Evolutionary conservation across 106 monocot species (phyloP), one percentile per base, ranked within the genome.

Genomic region (Acanthochlamys bracteata): DNA sequence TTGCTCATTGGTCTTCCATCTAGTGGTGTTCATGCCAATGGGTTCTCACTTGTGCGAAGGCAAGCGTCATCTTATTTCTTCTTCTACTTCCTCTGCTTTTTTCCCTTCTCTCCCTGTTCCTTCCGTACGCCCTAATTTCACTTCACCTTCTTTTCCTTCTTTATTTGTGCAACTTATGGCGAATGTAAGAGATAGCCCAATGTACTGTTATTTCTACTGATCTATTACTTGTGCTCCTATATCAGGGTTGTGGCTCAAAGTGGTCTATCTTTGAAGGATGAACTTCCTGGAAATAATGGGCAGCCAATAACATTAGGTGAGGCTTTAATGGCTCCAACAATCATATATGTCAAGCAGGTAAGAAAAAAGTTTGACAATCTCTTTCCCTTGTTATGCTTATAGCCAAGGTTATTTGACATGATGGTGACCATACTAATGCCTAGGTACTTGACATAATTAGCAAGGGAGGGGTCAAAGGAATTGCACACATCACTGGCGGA

Each of bases 1-100:
- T 25, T 87, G 52, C 74, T 95, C 8, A 90, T 95, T 64, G 94
- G 94, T 57, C 89, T 95, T 71, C 90, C 94, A 66, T 95, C 94
- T 17, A 95, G 94, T 67, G 90, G 94, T 43, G 90, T 90, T 40
- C 94, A 95, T 68, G 90, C 94, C 47, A 95, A 95, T 82, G 94
- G 94, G 7, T 95, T 90, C 61, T 95, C 94, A 41, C 86, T 95
- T 53, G 94, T 87, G n/a, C 86, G 94, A 79, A 95, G 86, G 94
- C 86, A 59, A 10, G 70, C n/a, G n/a, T n/a, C n/a, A n/a, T n/a
- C n/a, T n/a, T n/a, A n/a, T n/a, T n/a, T n/a, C n/a, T n/a, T n/a
- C n/a, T n/a, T n/a, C n/a, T n/a, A n/a, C n/a, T 66, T 19, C 45
- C 14, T 54, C 27, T 21, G 16, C 49, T 55, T 26, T 57, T 13